phyloP scores from a whole-genome alignment of 2,329 filamentous ascomycete species.

The Dothideomycetes sp. region DNA sequence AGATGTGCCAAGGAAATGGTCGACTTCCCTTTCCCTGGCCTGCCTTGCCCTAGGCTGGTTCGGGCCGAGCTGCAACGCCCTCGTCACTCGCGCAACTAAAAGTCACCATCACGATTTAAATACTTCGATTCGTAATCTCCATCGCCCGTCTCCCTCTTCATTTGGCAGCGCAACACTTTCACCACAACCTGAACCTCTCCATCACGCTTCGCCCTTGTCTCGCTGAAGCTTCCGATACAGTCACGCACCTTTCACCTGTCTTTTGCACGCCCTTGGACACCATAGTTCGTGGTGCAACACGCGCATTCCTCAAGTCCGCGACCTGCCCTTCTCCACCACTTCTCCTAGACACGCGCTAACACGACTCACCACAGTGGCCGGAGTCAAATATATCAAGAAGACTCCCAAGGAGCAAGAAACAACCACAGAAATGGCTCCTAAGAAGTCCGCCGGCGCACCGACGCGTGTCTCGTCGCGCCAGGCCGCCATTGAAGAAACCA shows the following conservation, averaged over 20 bases:
- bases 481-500: slow-evolving; percentile 8
- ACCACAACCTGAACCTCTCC: neutral
- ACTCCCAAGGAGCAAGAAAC: slow-evolving; percentile 12
- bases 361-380: slow-evolving; percentile 13
- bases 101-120: too few relatives aligned
- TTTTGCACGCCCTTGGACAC: neutral
- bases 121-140: too few relatives aligned
- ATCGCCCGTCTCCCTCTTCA: too few relatives aligned
- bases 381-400: slow-evolving; percentile 20
- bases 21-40: too few relatives aligned
- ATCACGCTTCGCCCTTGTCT: neutral
- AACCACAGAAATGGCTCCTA: slow-evolving; percentile 11
- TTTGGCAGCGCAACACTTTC: too few relatives aligned
- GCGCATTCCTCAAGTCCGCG: neutral
- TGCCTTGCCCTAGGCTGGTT: too few relatives aligned
- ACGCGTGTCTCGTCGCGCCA: slow-evolving; percentile 8
- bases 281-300: neutral
- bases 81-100: too few relatives aligned
- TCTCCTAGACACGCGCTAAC: slow-evolving; percentile 2
- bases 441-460: slow-evolving; percentile 12
- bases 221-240: neutral
- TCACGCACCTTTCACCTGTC: neutral
- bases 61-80: too few relatives aligned
- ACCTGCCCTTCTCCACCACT: slow-evolving; percentile 1
- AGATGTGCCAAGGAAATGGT: too few relatives aligned